Evolutionary conservation across 352 stramenopile genomes (phyloP), one percentile per base, ranked within the genome.

Genomic region (Pythium sukuiense): DNA sequence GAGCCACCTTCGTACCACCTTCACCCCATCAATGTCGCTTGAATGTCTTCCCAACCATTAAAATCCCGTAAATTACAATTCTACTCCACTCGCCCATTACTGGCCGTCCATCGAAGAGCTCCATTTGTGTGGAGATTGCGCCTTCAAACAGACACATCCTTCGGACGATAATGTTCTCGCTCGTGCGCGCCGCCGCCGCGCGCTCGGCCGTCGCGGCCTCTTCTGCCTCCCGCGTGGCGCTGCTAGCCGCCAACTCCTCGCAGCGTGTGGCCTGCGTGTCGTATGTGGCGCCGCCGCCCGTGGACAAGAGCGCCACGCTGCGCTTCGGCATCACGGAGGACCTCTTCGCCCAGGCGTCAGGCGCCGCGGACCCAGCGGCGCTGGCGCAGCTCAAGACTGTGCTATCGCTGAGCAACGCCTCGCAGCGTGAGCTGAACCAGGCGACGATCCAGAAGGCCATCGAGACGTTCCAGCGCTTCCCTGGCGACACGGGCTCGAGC

Each of bases 391-490:
- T 93, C 32, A 81, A 88, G 69, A 74, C 80, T 24, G 83, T 90
- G 60, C 76, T 95, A 50, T 87, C 79, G 67, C 80, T 95, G 39
- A 56, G 64, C 29, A 95, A 95, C 70, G 87, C 87, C 43, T 89
- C 83, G 62, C 85, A 95, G 74, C 82, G 76, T 55, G 87, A 93
- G 57, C 75, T 95, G 33, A 95, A 95, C 79, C 75, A 95, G 72
- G 81, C 83, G 46, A 80, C 92, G 70, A 77, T 93, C 61, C 77
- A 85, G 32, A 85, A 79, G 46, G 85, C 85, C 49, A 91, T 95
- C 61, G 74, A 93, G 67, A 92, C 80, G 14, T 95, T 95, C 73
- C 83, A 95, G 74, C 85, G 87, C 55, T 93, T 93, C 74, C 87
- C 87, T 8, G 85, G 87, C 18, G 87, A 95, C 73, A 93, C 87